Evolutionary conservation across 441 rosid genomes (phyloP), one percentile per base, ranked within the genome.

Genomic region (Bruguiera hainesii): DNA sequence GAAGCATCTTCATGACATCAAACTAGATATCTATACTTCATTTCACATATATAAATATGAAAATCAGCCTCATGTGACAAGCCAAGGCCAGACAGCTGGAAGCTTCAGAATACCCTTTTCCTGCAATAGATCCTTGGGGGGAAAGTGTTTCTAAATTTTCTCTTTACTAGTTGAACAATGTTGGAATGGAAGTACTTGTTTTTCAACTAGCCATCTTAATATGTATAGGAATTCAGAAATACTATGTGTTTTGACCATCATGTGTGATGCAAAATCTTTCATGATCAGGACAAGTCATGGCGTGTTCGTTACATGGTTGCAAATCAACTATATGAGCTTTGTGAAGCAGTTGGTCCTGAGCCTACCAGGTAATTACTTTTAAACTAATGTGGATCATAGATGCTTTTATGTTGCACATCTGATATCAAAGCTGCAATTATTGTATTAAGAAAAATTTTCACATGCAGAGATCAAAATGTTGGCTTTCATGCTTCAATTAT

Each of bases 241-340:
- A 21, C 15, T 30, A 5, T 33, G 28, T 42, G 18, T 25, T 46
- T 60, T 50, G 50, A 51, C 33, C 46, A 48, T 28, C 56, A 39
- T 50, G 30, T 65, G 20, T 66, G 56, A 69, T 48, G 62, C 26
- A 64, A 61, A 61, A 62, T 61, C 61, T 67, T 58, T 20, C 19
- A 31, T 71, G 55, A 65, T 46, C 83, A 94, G 99, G 99, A 94
- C 69, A 94, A 94, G 68, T 94, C 99, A 65, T 94, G 99, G 99
- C 96, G 98, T 63, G 99, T 94, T 52, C 96, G 99, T 16, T 94
- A 89, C 83, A 94, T 88, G 99, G 99, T 91, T 61, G 98, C 99
- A 52, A 90, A 94, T 81, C 98, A 94, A 75, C 82, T 94, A 57
- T 94, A 91, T 75, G 99, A 87, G 79, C 83, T 94, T 29, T 94